Percentiles rank a stretch among this genome's conserved stretches.
Evolutionary conservation across 164 flowering plant species (phyloP).

Genomic region (Akebia trifoliata): DNA sequence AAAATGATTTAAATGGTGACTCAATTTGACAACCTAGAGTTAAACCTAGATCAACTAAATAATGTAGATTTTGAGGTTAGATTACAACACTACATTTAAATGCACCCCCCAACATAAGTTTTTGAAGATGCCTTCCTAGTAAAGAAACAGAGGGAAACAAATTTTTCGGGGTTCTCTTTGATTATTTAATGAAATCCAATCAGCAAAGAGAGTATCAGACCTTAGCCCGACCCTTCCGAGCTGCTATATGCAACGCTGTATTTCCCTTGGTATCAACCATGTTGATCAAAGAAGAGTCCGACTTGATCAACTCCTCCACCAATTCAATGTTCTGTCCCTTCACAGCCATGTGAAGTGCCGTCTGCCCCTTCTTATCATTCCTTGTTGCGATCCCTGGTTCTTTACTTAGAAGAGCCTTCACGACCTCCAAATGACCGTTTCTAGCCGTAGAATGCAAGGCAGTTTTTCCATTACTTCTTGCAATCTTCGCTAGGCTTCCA

Average conservation of each 20-base stretch:
- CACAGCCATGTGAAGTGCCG: slow-evolving; percentile 96
- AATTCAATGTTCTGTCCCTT: slow-evolving; percentile 74
- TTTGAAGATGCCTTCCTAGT: too few species aligned
- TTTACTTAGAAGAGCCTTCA: slow-evolving; percentile 52
- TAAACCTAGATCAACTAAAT: too few species aligned
- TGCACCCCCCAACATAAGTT: too few species aligned
- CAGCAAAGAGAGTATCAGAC: slow-evolving; percentile 24
- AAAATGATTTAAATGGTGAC: too few species aligned
- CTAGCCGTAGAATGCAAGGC: slow-evolving; percentile 91
- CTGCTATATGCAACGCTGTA: slow-evolving; percentile 78
- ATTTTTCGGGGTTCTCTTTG: neutral
- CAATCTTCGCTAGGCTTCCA: slow-evolving; percentile 63
- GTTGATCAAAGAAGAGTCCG: slow-evolving; percentile 53
- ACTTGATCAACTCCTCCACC: slow-evolving; percentile 66
- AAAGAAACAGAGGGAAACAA: too few species aligned
- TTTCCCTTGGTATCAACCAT: slow-evolving; percentile 80
- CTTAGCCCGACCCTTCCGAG: slow-evolving; percentile 80
- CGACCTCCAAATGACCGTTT: slow-evolving; percentile 73
- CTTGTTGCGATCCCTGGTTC: slow-evolving; percentile 59
- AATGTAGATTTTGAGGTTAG: too few species aligned
- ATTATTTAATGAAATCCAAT: neutral
- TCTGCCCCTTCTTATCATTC: slow-evolving; percentile 89
- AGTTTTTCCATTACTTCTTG: slow-evolving; percentile 87
- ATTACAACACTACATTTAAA: too few species aligned
- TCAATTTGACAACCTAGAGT: too few species aligned